Evolutionary conservation across 1,284 basidiomycete species (phyloP).

Genomic region (Cutaneotrichosporon sp.): DNA sequence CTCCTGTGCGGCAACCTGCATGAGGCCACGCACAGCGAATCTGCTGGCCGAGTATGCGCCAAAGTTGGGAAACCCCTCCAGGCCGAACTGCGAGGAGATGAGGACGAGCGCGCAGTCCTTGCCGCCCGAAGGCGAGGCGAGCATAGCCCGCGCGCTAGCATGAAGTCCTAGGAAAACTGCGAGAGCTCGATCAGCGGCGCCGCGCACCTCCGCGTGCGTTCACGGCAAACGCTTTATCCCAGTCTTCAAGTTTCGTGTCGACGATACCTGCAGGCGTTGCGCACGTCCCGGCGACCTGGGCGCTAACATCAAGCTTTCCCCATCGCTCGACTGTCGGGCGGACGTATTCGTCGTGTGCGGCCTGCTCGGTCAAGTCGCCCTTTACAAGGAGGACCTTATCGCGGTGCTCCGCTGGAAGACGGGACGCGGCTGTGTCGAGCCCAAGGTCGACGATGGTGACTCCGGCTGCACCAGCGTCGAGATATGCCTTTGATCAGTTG

Average conservation of each 20-base stretch:
- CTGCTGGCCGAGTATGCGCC: conserved; percentile 28
- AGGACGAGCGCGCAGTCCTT: conserved; percentile 26
- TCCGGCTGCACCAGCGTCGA: conserved; percentile 14
- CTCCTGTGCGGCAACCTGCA: conserved; percentile 25
- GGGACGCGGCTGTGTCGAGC: neutral
- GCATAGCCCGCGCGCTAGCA: conserved; percentile 22
- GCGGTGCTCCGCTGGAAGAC: neutral
- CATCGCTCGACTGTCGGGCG: conserved; percentile 6
- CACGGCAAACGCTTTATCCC: conserved; percentile 12
- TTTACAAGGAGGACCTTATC: conserved; percentile 2
- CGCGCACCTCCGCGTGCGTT: conserved; percentile 17
- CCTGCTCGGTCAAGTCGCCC: conserved; percentile 14
- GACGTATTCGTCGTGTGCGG: conserved; percentile 7
- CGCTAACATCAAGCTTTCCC: conserved; percentile 19
- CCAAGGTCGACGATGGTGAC: conserved; percentile 12
- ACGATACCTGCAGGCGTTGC: neutral
- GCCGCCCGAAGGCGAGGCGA: conserved; percentile 17
- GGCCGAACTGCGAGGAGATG: conserved; percentile 26
- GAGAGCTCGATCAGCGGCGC: neutral
- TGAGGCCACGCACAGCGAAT: conserved; percentile 31
- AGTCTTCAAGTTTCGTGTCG: conserved; percentile 12
- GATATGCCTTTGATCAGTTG: conserved; percentile 7
- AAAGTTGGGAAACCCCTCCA: conserved; percentile 19
- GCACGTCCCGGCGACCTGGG: conserved; percentile 16
- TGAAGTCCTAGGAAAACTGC: conserved; percentile 28